Evolutionary conservation across 768 basidiomycete genomes (phyloP), one percentile per base, ranked within the genome.

Genomic region (Cystofilobasidium capitatum): DNA sequence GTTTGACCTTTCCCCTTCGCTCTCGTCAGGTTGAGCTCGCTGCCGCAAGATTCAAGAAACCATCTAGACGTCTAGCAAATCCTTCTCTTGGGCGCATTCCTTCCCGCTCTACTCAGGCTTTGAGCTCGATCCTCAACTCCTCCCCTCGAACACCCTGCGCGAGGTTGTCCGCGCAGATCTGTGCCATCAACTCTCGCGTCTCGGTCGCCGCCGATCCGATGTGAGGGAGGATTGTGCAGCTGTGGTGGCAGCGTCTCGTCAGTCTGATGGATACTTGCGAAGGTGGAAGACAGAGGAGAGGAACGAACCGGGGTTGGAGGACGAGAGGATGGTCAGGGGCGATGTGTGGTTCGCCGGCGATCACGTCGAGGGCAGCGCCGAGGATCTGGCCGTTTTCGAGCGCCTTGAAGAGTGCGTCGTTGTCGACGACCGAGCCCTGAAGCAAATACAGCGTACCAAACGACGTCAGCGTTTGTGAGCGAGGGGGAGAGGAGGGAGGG

Each of bases 281-380:
- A 61, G n/a, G 24, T 9, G 22, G 37, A 22, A 22, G 33, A 59
- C 3, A 24, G 31, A 26, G 8, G 14, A 31, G 29, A 37, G 36
- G 37, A 10, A 87, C 81, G 87, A 89, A 91, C 85, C 84, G 83
- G 20, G 86, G 85, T 64, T 89, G 84, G 72, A 82, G 84, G 54
- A 94, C 84, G 57, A 99, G 76, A 3, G 88, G 86, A 75, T 99
- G 92, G 70, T 88, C 86, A 2, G 78, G 75, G 0, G 77, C 72
- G 33, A 99, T 81, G 54, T 86, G 77, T 0, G 93, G 93, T 75
- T 98, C 93, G 24, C 91, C 91, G 71, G 91, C 89, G 9, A 97
- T 85, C 40, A 98, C 94, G 76, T 99, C 94, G 14, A 99, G 73
- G 0, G 91, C 94, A 0, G 96, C 96, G 29, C 85, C 92, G 82